Percentiles rank a stretch among this genome's conserved stretches.
Conservation (phyloP, 2,329 filamentous ascomycete genomes). For the Nothomitra cinnamomea region DNA sequence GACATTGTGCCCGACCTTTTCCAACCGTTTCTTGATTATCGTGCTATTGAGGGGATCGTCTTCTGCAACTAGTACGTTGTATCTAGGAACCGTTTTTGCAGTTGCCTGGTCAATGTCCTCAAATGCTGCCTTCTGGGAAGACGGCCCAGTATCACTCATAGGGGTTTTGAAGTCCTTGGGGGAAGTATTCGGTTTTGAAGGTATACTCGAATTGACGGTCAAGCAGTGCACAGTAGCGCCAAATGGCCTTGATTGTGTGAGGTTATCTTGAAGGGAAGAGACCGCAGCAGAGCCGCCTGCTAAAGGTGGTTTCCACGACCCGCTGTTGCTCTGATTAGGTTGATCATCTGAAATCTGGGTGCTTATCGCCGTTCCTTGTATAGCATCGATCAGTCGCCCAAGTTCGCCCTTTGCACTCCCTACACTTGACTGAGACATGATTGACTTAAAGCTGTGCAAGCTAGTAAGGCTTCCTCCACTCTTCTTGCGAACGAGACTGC, state of each 20-base stretch:
- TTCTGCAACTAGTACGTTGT: conserved; percentile 63
- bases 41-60: conserved; percentile 79
- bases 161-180: no score
- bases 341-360: neutral
- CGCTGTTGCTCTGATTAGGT: neutral
- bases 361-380: conserved; percentile 33
- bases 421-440: conserved; percentile 35
- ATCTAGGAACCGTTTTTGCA: conserved; percentile 21
- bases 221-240: no score
- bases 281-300: neutral
- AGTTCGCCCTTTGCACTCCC: conserved; percentile 43
- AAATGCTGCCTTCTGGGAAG: neutral
- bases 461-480: conserved; percentile 13
- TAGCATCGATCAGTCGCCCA: conserved; percentile 54
- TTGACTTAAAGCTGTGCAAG: conserved; percentile 14
- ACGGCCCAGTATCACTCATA: no score
- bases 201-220: no score
- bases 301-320: neutral
- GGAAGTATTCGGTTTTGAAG: no score
- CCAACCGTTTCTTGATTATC: conserved; percentile 62
- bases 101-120: conserved; percentile 8
- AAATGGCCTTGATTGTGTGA: neutral
- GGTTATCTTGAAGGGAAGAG: neutral
- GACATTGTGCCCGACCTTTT: conserved; percentile 58
- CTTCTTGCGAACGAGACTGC: conserved; percentile 15